Conservation (phyloP, 352 stramenopile species). For the Pythium dissimile region DNA sequence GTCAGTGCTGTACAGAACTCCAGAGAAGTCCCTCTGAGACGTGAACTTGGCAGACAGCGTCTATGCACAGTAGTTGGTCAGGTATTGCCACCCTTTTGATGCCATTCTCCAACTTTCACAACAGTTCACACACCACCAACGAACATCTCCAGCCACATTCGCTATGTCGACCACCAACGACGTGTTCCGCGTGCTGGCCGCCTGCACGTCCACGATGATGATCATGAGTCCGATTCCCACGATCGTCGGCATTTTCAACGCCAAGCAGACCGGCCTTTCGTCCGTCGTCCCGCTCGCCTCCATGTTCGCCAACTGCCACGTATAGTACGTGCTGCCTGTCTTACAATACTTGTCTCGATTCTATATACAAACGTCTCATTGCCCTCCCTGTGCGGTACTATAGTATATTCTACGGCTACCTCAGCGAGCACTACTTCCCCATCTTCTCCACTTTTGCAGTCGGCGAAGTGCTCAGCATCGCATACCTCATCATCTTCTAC, state of each 20-base stretch:
- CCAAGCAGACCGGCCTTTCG: slow-evolving; percentile 29
- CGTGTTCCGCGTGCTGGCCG: slow-evolving; percentile 27
- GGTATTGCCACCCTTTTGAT: too few relatives aligned
- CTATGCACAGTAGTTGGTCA: too few relatives aligned
- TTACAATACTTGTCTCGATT: neutral
- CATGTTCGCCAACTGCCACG: neutral
- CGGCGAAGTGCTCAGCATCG: slow-evolving; percentile 31
- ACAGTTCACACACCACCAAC: too few relatives aligned
- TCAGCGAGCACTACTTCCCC: slow-evolving; percentile 40
- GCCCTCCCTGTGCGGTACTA: neutral
- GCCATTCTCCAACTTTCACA: neutral
- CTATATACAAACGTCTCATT: neutral
- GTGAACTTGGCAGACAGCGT: too few relatives aligned
- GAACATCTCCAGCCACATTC: neutral
- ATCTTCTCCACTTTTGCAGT: slow-evolving; percentile 46
- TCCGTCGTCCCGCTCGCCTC: slow-evolving; percentile 24
- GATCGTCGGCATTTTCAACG: slow-evolving; percentile 30
- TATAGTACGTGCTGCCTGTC: neutral
- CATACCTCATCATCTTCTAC: slow-evolving; percentile 53
- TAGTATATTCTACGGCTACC: slow-evolving; percentile 37
- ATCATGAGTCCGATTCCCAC: slow-evolving; percentile 26
- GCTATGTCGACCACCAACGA: slow-evolving; percentile 33
- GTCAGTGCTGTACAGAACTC: too few relatives aligned
- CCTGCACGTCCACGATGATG: slow-evolving; percentile 30
- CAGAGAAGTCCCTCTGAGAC: too few relatives aligned